Base-by-base conservation (phyloP, 2,329 filamentous ascomycete species). In the Dissoconium aciculare region DNA sequence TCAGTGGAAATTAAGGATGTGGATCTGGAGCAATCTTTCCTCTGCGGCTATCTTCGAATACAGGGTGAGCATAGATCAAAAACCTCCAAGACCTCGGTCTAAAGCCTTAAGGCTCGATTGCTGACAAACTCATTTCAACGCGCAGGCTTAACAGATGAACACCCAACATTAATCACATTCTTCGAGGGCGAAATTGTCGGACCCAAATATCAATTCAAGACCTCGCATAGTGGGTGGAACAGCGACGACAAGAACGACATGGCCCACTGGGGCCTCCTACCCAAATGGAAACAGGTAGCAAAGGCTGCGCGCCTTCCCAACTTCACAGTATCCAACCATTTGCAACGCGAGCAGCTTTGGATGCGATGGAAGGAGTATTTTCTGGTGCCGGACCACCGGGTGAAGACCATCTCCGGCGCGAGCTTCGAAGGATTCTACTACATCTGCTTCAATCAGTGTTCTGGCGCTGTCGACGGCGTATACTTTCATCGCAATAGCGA, bases 361-460 rank as follows among this genome's bases (percentile, higher is more conserved):
- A 98, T 98, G 89, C 74, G 89, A 37, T 98, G 89, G 89, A 98
- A 98, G 57, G 89, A 98, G 52, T 84, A 92, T 48, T 98, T 98
- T 49, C 64, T 98, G 1, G 89, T 98, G 1, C 89, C 89, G 2
- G 85, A 98, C 49, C 89, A 98, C 54, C 72, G 81, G 11, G 84
- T 95, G 12, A 71, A 78, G 38, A 91, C 81, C 8, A 93, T 98
- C 38, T 80, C 74, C 17, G 89, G 89, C 11, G 89, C 89, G 5
- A 95, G 87, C 50, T 98, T 95, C 37, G 89, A 98, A 52, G 89
- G 89, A 0, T 98, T 98, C 54, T 98, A 95, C 55, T 98, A 98
- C 51, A 95, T 98, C 43, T 94, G 85, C 60, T 95, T 95, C 62
- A 93, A 95, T 55, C 87, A 95, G 57, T 63, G 83, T 28, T 71